Evolutionary conservation across 2,329 filamentous ascomycete species (phyloP), one percentile per base, ranked within the genome.

Genomic region (Dactylonectria macrodidyma): DNA sequence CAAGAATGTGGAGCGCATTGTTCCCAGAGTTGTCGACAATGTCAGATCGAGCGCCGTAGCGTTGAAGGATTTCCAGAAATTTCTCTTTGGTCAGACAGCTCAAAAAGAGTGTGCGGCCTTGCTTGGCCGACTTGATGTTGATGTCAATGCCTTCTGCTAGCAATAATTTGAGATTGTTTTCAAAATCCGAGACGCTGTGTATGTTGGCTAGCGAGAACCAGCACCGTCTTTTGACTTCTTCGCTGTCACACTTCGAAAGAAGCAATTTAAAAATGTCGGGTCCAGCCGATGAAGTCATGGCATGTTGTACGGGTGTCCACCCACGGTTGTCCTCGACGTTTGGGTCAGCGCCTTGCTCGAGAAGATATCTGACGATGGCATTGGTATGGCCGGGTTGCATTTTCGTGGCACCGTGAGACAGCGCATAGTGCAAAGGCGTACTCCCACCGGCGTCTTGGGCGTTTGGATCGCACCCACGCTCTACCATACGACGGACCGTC

Each of bases 271-370:
- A 74, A 0, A 65, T 12, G 0, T 57, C 47, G 2, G 26, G 3
- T 1, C 59, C 50, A 24, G 22, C 12, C 22, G 19, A 22, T 6
- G 26, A 8, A 9, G 6, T 6, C 34, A 73, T 59, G 0, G 44
- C 63, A 5, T 12, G 6, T 1, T 1, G 2, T 3, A 71, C 16
- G 1, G 72, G 36, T 5, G 60, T 56, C 0, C 12, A 9, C 8
- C 69, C 71, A 1, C 24, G 0, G 0, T 33, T 30, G 8, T 65
- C 57, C 51, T 16, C 22, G 30, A 8, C 16, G 19, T 11, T 60
- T 8, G 68, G 68, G 8, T 75, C 66, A 6, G 68, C 65, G 5
- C 70, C 73, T 7, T 70, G 54, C 1, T 69, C 65, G 1, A 75
- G 68, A 0, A 75, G 44, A 9, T 65, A 73, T 12, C 63, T 58